Evolutionary conservation across 2,329 filamentous ascomycete genomes (phyloP), one percentile per base, ranked within the genome.

Genomic region (Aureobasidium sp.): DNA sequence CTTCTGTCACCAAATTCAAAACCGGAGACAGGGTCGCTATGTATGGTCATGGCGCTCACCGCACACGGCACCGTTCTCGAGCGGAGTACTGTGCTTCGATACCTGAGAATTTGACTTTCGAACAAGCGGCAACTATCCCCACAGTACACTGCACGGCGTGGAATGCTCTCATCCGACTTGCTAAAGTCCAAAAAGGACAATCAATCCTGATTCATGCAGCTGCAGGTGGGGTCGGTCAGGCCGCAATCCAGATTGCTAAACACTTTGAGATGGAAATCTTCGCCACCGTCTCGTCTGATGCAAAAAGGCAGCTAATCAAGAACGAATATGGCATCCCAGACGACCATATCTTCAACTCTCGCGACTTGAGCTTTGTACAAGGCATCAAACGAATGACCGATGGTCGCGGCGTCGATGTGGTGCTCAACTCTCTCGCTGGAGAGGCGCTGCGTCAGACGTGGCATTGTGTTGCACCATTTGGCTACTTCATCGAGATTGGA

Each of bases 171-270:
- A 61, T 70, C 30, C 67, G 71, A 4, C 49, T 53, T 16, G 49
- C 34, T 5, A 64, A 66, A 21, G 62, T 77, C 13, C 34, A 51
- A 2, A 65, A 68, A 25, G 73, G 70, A 13, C 71, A 77, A 53
- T 68, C n/a, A 2, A 29, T 55, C 2, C 51, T 55, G 11, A 55
- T 55, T 3, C 51, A 55, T 34, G 37, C 39, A 3, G 51, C 51
- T 13, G 27, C 37, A 6, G 51, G 51, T 14, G 51, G 51, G 6
- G 51, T 55, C n/a, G 51, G 51, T 37, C 51, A 55, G 25, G 37
- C 51, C 1, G 51, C 51, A 2, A 44, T 55, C 14, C 29, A 32
- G 29, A 7, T 55, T 2, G 51, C 51, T 5, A 37, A 55, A 13
- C 11, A 55, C 29, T 3, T n/a, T 13, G 51, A 39, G 3, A 39